Evolutionary conservation across 495 filamentous ascomycete species (phyloP).

Genomic region (Tuber indicum): DNA sequence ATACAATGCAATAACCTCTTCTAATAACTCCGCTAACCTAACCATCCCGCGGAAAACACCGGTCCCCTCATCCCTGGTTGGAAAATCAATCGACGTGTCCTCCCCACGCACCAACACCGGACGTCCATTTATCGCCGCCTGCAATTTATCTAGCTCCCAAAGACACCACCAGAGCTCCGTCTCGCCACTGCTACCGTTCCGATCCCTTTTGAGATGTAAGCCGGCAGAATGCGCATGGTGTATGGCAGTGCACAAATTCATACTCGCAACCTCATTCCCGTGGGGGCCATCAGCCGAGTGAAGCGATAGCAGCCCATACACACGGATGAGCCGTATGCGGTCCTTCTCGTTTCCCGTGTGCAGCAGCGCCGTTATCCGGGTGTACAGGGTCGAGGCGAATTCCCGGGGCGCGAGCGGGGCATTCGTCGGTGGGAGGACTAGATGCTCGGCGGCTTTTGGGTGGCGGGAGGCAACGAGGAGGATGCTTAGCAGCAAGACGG

Average conservation of each 20-base stretch:
- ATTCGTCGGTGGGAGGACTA: constrained; percentile 41
- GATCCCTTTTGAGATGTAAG: constrained; percentile 25
- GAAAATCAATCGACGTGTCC: constrained; percentile 32
- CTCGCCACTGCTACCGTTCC: constrained; percentile 23
- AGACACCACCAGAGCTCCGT: constrained; percentile 35
- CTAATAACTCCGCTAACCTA: constrained; percentile 26
- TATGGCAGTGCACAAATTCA: constrained; percentile 48
- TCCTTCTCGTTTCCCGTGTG: constrained; percentile 46
- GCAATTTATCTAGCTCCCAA: constrained; percentile 36
- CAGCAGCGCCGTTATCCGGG: constrained; percentile 44
- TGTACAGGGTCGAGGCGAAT: constrained; percentile 41
- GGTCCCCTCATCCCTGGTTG: constrained; percentile 18
- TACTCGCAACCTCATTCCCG: constrained; percentile 48
- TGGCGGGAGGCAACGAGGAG: constrained; percentile 49
- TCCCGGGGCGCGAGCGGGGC: constrained; percentile 44
- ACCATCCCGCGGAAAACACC: constrained; percentile 29
- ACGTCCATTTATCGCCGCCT: constrained; percentile 37
- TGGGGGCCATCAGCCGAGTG: constrained; percentile 46
- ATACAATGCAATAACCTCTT: constrained; percentile 33
- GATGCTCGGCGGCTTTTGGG: constrained; percentile 39
- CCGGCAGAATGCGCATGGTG: constrained; percentile 39
- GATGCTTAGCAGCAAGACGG: constrained; percentile 46
- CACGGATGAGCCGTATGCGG: constrained; percentile 47
- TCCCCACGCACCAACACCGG: constrained; percentile 36
- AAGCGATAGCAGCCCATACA: constrained; percentile 48